Base-by-base conservation (phyloP, 2,329 filamentous ascomycete species). In the Furcasterigmium furcatum region DNA sequence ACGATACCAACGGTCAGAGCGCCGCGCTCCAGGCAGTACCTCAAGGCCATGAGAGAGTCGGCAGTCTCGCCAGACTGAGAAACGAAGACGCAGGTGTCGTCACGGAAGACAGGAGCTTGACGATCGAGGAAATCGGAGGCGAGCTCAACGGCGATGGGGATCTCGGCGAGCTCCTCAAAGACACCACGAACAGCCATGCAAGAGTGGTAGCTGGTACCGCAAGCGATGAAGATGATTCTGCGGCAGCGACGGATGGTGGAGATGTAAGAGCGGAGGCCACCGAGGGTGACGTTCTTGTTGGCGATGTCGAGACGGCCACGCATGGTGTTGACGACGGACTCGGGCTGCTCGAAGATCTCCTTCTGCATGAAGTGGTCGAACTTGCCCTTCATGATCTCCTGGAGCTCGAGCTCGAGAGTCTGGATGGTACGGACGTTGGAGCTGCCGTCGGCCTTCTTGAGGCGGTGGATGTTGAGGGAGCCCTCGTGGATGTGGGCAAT, bases 311-410 rank as follows among this genome's bases (percentile, higher is more conserved):
- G 78, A 74, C 94, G 94, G 73, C 94, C 94, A 84, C 94, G 90
- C 94, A 99, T 99, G 56, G 94, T 96, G 82, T 99, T 99, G 76
- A 99, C 85, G 51, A 99, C 90, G 13, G 94, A 99, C 74, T 99
- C 94, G 63, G 94, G 94, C 78, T 99, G 94, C 80, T 99, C 94
- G 70, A 99, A 99, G 63, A 99, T 99, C 71, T 99, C 94, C 84
- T 99, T 99, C 71, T 99, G 94, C 94, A 99, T 99, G 80, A 96
- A 99, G 77, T 99, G 94, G 70, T 99, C 94, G 72, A 97, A 99
- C 68, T 94, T 95, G 71, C 94, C 94, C 86, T 99, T 99, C 94
- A 99, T 99, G 73, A 99, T 99, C 78, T 99, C 91, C 77, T 99
- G 94, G 54, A 99, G 86, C 79, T 99, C 91, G 42, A 99, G 88